Evolutionary conservation across 78 protist genomes (phyloP), one percentile per base, ranked within the genome.

Genomic region (Mastigamoeba balamuthi): DNA sequence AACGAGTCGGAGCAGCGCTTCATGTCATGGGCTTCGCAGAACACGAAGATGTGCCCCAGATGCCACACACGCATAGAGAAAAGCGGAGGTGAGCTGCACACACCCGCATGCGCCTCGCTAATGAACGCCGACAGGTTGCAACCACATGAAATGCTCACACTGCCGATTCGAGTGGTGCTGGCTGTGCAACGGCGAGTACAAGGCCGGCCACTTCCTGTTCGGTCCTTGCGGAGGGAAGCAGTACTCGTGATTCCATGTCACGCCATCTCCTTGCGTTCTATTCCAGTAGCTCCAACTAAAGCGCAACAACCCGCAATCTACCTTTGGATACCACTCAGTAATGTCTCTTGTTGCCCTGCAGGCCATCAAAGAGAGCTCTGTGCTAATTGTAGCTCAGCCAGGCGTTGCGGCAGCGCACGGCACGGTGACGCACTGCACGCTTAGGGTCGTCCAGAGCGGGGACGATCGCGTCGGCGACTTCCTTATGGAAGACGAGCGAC

Each of bases 21-120:
- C 10, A 10, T 17, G 25, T 17, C n/a, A 10, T 66, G 70, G 70
- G 70, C 70, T 30, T 10, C 29, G 37, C 64, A 66, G 37, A 25
- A 66, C 37, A 66, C 70, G 10, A 66, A 66, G 37, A 10, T 29
- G 64, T 66, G 70, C 37, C 70, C 70, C 65, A 66, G 36, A 66
- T 66, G 70, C 70, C 9, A 66, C 23, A 29, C 70, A 17, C 9
- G 10, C 37, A 66, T 66, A 23, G 70, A 66, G 37, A 66, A 66
- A 29, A 66, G 10, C 10, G 70, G 70, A 23, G 36, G n/a, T 30
- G 29, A n/a, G n/a, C 65, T 66, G 10, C 25, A 29, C 10, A 66
- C 25, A n/a, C 37, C 10, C n/a, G 25, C 37, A 23, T 66, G n/a
- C 9, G 36, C 10, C n/a, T n/a, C 10, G 10, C 37, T 66, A 23